Base-by-base conservation (phyloP, 1,139 yeast genomes). In the Scheffersomyces segobiensis region DNA sequence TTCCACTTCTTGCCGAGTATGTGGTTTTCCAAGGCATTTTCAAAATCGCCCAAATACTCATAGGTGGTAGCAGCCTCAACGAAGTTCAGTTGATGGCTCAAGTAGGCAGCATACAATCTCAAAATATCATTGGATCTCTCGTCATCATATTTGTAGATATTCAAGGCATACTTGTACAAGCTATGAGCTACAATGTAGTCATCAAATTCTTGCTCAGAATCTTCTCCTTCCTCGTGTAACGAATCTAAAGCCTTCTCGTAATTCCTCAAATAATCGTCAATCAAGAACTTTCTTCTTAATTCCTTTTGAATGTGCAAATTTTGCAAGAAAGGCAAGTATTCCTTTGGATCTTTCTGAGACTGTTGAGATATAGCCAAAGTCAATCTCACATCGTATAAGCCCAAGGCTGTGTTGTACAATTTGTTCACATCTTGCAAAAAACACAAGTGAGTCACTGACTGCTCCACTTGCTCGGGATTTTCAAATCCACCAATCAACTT, bases 301-400 rank as follows among this genome's bases (percentile, higher is more conserved):
- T 85, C 87, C 0, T 84, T 78, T 71, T 89, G 90, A 48, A 84
- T 84, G 64, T 91, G 90, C 58, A 96, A 79, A 57, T 86, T 83
- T 68, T 93, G 97, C 64, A 96, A 80, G 72, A 95, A 96, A 55
- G 99, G 98, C 56, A 96, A 77, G 68, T 95, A 96, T 72, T 96
- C 99, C 69, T 93, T 92, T 32, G 99, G 99, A 76, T 96, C 99
- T 81, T 89, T 93, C 73, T 95, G 98, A 0, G 98, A 93, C 69
- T 93, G 95, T 71, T 96, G 98, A 0, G 99, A 99, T 63, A 96
- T 87, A 14, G 85, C 81, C 59, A 96, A 80, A 0, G 99, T 86
- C 64, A 93, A 77, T 60, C 87, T 87, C 50, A 96, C 87, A 71
- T 95, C 91, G 69, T 96, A 96, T 47, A 91, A 78, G 1, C 97